phyloP scores from a whole-genome alignment of 2,329 filamentous ascomycete genomes.

The Sporothrix inflata region DNA sequence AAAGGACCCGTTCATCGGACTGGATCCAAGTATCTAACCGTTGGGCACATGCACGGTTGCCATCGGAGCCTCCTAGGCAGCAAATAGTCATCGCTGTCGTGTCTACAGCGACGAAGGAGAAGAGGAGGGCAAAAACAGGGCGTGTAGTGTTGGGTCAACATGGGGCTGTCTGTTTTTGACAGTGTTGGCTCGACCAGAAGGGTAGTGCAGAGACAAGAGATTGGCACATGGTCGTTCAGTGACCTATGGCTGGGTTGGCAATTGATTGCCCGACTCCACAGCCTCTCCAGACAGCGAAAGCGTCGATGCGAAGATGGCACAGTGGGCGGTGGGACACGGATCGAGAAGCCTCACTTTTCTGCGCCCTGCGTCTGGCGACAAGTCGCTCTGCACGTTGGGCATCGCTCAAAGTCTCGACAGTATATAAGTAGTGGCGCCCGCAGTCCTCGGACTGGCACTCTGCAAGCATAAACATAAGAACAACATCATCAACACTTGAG shows the following conservation, averaged over 20 bases:
- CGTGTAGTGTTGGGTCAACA: background rate
- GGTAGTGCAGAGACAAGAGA: conserved; percentile 1
- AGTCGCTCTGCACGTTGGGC: background rate
- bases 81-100: background rate
- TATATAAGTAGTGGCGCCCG: background rate
- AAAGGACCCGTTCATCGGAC: background rate
- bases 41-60: background rate
- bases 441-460: background rate
- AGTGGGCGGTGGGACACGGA: background rate
- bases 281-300: background rate
- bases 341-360: conserved; percentile 13
- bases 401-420: background rate
- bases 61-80: background rate
- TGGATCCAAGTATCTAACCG: too few species aligned
- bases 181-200: background rate
- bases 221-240: background rate
- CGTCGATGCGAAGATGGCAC: background rate
- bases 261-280: background rate
- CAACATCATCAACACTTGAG: background rate
- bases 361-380: background rate
- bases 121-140: background rate
- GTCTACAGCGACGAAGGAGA: background rate
- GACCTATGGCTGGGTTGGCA: background rate
- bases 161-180: background rate
- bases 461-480: background rate